Evolutionary conservation across 2,329 filamentous ascomycete genomes (phyloP).

Genomic region (Diaporthe australafricana): DNA sequence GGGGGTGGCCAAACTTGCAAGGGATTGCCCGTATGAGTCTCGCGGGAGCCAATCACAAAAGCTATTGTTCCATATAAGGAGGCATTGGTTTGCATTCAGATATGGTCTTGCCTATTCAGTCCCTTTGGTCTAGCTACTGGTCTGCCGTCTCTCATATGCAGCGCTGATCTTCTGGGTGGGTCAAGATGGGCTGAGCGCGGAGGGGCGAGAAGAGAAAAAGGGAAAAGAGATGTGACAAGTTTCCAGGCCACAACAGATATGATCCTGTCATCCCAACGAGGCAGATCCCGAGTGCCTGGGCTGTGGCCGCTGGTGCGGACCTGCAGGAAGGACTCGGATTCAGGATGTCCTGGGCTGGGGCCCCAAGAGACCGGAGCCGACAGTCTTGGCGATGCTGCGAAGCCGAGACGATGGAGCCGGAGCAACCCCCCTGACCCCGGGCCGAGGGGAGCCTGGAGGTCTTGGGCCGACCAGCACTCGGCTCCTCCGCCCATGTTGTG

Average conservation of each 20-base stretch:
- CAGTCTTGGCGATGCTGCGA: conserved; percentile 11
- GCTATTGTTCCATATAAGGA: neutral
- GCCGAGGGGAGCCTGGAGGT: conserved; percentile 6
- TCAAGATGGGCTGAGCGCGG: neutral
- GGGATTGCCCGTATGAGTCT: neutral
- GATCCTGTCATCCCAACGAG: neutral
- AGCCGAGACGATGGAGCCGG: conserved; percentile 14
- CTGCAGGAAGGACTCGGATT: neutral
- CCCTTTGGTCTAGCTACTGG: neutral
- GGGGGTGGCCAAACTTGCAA: neutral
- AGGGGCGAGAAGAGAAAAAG: neutral
- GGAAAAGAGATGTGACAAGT: neutral
- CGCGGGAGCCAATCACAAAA: neutral
- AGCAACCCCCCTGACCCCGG: conserved; percentile 9
- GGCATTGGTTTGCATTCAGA: too few species aligned
- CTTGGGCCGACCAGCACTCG: conserved; percentile 1
- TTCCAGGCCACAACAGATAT: neutral
- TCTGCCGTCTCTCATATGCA: neutral
- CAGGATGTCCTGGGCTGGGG: neutral
- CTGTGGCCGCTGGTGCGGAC: neutral
- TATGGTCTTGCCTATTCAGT: neutral
- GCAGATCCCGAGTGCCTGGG: neutral
- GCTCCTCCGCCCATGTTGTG: neutral
- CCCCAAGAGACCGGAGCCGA: conserved; percentile 21
- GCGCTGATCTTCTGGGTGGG: neutral